Conservation (phyloP, 306 rosid species). For the Chamaecrista fasciculata region DNA sequence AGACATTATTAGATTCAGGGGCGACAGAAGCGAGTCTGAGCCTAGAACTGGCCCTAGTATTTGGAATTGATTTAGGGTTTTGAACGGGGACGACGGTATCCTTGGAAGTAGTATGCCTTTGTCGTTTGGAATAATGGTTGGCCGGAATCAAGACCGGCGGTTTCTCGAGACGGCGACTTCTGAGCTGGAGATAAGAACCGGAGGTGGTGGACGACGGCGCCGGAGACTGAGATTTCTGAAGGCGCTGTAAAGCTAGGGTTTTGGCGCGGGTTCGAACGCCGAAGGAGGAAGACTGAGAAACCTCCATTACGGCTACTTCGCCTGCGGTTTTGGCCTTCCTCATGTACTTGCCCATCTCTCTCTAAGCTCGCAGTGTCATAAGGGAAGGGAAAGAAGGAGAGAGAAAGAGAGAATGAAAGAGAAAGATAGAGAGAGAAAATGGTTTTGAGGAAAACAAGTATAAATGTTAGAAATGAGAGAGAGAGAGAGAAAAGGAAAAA, state of each 20-base stretch:
- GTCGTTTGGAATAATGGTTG: slow-evolving; percentile 38
- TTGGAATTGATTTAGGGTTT: slow-evolving; percentile 38
- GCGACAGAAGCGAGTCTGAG: slow-evolving; percentile 37
- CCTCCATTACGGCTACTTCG: slow-evolving; percentile 62
- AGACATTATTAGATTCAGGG: slow-evolving; percentile 30
- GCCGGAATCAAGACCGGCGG: slow-evolving; percentile 29
- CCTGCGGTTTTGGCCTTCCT: slow-evolving; percentile 64
- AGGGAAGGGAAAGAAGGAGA: neutral
- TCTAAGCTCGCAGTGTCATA: neutral
- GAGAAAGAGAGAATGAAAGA: neutral
- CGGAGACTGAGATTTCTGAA: slow-evolving; percentile 41
- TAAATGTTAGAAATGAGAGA: neutral
- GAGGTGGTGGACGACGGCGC: slow-evolving; percentile 28
- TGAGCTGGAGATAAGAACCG: slow-evolving; percentile 78
- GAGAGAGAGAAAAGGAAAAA: neutral
- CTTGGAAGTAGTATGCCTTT: slow-evolving; percentile 19
- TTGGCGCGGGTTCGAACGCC: slow-evolving; percentile 95
- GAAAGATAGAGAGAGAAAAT: neutral
- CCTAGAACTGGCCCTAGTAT: slow-evolving; percentile 38
- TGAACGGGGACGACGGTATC: slow-evolving; percentile 8
- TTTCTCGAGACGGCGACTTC: slow-evolving; percentile 76
- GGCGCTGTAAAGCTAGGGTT: slow-evolving; percentile 73
- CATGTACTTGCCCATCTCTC: slow-evolving; percentile 86
- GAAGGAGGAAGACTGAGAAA: slow-evolving; percentile 46
- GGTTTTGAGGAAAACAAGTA: neutral